Evolutionary conservation across 1,139 yeast species (phyloP).

Genomic region (Scheffersomyces stambukii): DNA sequence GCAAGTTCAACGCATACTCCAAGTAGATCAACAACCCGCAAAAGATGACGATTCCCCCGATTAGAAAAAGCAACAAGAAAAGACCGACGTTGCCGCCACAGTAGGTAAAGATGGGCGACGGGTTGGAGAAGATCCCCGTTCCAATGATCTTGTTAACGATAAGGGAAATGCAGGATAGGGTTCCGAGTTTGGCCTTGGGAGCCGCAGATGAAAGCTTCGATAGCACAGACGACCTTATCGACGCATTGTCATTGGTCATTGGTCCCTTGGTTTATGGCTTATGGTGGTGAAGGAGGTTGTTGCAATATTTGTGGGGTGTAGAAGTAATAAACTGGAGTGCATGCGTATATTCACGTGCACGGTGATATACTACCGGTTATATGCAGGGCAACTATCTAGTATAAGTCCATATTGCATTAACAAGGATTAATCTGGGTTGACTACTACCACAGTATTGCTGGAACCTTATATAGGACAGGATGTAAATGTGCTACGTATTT

Average conservation of each 20-base stretch:
- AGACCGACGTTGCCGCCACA: slow-evolving; percentile 41
- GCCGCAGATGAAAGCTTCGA: slow-evolving; percentile 3
- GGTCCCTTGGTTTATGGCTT: background rate
- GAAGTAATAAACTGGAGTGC: no score
- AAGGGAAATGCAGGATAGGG: slow-evolving; percentile 26
- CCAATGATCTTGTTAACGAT: slow-evolving; percentile 51
- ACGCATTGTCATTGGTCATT: slow-evolving; percentile 5
- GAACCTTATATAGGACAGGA: no score
- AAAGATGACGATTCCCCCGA: slow-evolving; percentile 44
- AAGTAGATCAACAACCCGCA: slow-evolving; percentile 45
- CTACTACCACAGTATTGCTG: no score
- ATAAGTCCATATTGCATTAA: no score
- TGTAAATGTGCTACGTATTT: no score
- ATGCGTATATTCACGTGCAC: no score
- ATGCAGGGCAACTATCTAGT: no score
- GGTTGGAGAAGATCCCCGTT: slow-evolving; percentile 49
- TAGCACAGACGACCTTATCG: slow-evolving; percentile 5
- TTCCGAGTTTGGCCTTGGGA: slow-evolving; percentile 13
- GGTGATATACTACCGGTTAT: no score
- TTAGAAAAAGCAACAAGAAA: slow-evolving; percentile 35
- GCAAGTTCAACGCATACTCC: slow-evolving; percentile 46
- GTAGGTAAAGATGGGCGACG: slow-evolving; percentile 42
- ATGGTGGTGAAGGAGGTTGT: background rate
- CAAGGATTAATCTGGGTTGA: no score
- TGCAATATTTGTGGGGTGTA: no score